Evolutionary conservation across 2,329 filamentous ascomycete genomes (phyloP), one percentile per base, ranked within the genome.

Genomic region (Cercospora sesami): DNA sequence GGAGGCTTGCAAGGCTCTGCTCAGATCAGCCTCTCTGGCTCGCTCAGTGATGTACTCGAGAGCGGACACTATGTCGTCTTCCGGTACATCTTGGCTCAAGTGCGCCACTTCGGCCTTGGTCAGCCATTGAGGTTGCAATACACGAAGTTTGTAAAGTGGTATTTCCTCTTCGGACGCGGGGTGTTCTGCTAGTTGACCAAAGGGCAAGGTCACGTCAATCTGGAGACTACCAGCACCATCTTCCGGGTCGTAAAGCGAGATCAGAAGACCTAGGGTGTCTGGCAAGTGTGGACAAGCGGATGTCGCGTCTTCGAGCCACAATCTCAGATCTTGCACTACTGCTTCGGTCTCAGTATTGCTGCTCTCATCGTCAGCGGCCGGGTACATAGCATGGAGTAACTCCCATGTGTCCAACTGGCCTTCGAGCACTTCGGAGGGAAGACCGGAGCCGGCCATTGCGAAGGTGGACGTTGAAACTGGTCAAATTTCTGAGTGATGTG

Each of bases 361-460:
- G 30, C 10, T n/a, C 18, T 30, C 45, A 23, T 23, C 48, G n/a
- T 78, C 75, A 12, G 82, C 78, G 0, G 75, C 72, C 0, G 81
- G 79, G 68, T 84, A 86, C 85, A 86, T 86, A 9, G 84, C 83
- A 71, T 79, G 75, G 2, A 86, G 74, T n/a, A 86, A 81, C 61
- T 86, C 84, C 36, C 86, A 78, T 64, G 71, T 68, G 31, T 71
- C 69, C n/a, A 74, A 61, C 36, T 70, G 70, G 1, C 42, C 39
- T 18, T 66, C 67, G 31, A 69, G 58, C 39, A 64, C 59, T 36
- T 70, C 68, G 26, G 55, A 18, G 10, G 66, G 62, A 21, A 68
- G 45, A 48, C 18, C 18, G 4, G 31, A 30, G 18, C 8, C n/a
- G 4, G 66, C 58, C 66, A 68, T 68, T 42, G 21, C 60, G 21